Conservation (phyloP, 2,329 filamentous ascomycete genomes). For the Ophiostoma tasmaniense region DNA sequence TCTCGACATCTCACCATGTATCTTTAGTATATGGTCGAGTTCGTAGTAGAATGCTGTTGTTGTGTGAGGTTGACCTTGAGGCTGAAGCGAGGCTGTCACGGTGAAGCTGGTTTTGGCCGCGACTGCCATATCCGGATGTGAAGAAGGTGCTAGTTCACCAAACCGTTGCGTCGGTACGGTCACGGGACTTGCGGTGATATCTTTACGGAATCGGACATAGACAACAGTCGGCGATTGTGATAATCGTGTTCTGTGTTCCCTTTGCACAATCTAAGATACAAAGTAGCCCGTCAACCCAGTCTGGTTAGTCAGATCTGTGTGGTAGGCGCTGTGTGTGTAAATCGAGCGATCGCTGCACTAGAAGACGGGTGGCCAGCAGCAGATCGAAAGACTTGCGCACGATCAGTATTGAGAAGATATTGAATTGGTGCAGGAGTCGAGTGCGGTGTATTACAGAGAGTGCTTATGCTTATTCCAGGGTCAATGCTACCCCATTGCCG, state of each 20-base stretch:
- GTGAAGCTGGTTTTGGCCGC: not conserved
- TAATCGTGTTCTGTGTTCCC: slow-evolving; percentile 22
- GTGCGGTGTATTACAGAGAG: not conserved
- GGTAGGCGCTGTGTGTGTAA: not conserved
- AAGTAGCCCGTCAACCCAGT: not conserved
- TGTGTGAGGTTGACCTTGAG: not conserved
- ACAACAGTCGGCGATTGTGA: not conserved
- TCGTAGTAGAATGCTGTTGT: not conserved
- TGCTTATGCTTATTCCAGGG: not conserved
- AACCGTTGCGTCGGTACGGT: not conserved
- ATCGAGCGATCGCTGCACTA: not conserved
- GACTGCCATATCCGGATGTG: not conserved
- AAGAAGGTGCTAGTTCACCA: not conserved
- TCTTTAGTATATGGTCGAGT: not conserved
- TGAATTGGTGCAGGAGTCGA: not conserved
- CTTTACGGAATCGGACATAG: not conserved
- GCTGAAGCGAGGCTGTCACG: not conserved
- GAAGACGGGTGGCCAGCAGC: not conserved
- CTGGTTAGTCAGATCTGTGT: not conserved
- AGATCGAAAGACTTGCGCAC: not conserved
- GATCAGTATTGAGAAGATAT: not conserved
- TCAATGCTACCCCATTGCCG: not conserved
- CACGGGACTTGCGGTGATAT: not conserved
- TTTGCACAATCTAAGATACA: not conserved
- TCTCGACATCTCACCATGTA: slow-evolving; percentile 35